Conservation (phyloP, 768 basidiomycete species). For the Cyathus striatus region DNA sequence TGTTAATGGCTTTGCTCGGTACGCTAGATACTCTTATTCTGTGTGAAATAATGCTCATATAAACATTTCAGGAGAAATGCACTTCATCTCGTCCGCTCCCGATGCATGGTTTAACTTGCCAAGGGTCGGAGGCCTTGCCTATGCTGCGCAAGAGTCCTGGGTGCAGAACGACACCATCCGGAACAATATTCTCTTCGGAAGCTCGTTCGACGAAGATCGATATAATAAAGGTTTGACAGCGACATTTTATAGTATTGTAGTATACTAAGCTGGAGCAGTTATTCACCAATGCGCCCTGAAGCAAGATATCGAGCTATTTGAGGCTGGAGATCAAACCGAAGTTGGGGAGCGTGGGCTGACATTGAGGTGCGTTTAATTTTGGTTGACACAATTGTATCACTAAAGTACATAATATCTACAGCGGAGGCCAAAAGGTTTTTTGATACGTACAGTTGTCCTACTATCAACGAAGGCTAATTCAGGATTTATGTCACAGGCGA, state of each 20-base stretch:
- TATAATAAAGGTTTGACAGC: slow-evolving; percentile 44
- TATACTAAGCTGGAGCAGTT: slow-evolving; percentile 24
- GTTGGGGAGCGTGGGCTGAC: slow-evolving; percentile 68
- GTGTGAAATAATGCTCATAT: background rate
- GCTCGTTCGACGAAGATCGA: slow-evolving; percentile 62
- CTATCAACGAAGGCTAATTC: background rate
- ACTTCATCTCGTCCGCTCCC: slow-evolving; percentile 44
- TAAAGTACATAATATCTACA: no score
- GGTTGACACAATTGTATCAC: background rate
- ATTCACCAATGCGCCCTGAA: slow-evolving; percentile 69
- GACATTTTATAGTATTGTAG: background rate
- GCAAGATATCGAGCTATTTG: slow-evolving; percentile 60
- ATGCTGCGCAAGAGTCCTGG: slow-evolving; percentile 85
- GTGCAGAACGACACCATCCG: slow-evolving; percentile 40
- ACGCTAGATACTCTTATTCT: background rate
- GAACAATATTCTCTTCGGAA: slow-evolving; percentile 79
- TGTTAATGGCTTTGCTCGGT: slow-evolving; percentile 36
- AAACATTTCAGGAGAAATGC: slow-evolving; percentile 54
- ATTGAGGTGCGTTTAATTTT: slow-evolving; percentile 25
- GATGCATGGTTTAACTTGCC: slow-evolving; percentile 71
- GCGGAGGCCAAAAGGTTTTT: slow-evolving; percentile 4
- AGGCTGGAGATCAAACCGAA: slow-evolving; percentile 62
- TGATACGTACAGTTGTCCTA: no score
- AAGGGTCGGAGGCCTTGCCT: slow-evolving; percentile 63
- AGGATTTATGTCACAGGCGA: slow-evolving; percentile 42